phyloP scores from a whole-genome alignment of 371 early-diverging fungal genomes.

The Mortierella sp. region DNA sequence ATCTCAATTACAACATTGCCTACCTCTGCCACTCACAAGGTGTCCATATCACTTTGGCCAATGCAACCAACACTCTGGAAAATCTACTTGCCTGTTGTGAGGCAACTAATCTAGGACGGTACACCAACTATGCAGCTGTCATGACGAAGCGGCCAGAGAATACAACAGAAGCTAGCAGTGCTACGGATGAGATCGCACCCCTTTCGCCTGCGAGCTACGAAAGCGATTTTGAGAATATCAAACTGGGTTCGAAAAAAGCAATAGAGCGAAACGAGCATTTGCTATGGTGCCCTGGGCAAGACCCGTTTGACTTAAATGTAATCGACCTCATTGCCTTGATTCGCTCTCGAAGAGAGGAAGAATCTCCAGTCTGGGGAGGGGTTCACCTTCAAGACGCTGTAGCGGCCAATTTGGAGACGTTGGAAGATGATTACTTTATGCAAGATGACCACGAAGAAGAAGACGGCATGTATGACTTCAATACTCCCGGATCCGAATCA shows the following conservation, averaged over 20 bases:
- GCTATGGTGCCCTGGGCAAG: constrained; percentile 48
- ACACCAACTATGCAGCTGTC: constrained; percentile 56
- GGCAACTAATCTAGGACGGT: constrained; percentile 74
- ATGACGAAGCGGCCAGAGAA: constrained; percentile 27
- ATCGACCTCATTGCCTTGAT: constrained; percentile 31
- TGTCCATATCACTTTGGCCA: constrained; percentile 71
- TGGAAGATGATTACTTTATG: constrained; percentile 46
- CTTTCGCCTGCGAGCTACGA: constrained; percentile 31
- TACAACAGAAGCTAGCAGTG: background rate
- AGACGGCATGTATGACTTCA: constrained; percentile 43
- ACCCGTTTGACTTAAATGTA: constrained; percentile 46
- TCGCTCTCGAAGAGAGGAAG: constrained; percentile 46
- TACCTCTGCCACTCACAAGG: constrained; percentile 90
- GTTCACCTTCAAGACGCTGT: constrained; percentile 46
- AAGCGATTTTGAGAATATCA: constrained; percentile 32
- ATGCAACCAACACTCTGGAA: constrained; percentile 74
- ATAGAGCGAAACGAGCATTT: constrained; percentile 17
- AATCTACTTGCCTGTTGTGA: constrained; percentile 79
- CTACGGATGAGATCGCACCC: constrained; percentile 7
- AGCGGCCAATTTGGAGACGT: constrained; percentile 28
- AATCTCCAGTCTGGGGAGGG: constrained; percentile 48
- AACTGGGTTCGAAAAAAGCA: background rate
- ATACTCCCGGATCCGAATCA: background rate
- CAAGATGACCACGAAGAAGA: constrained; percentile 53
- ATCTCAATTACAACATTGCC: constrained; percentile 89